A percentile compares a stretch with the other conserved stretches of the same genome.
phyloP scores from a whole-genome alignment of 192 early-diverging fungal genomes.

The Geosiphon pyriformis region DNA sequence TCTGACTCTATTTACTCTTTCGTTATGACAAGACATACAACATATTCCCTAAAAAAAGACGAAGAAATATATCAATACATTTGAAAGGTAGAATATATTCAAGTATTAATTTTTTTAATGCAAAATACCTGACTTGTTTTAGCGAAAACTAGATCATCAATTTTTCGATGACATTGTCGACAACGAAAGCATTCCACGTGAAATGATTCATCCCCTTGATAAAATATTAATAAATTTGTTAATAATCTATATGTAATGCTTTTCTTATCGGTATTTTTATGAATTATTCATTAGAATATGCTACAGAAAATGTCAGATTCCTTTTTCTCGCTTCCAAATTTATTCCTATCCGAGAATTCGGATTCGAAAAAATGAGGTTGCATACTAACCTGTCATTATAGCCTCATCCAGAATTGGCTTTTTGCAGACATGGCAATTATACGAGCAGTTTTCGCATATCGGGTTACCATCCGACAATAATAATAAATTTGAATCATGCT shows the following conservation, averaged over 20 bases:
- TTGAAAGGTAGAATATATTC: neutral
- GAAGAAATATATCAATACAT: slow-evolving; percentile 1
- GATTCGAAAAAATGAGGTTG: neutral
- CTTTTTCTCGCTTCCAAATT: too few relatives aligned
- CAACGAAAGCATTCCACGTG: slow-evolving; percentile 79
- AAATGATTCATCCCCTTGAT: slow-evolving; percentile 65
- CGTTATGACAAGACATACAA: slow-evolving; percentile 66
- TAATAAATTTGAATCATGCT: slow-evolving; percentile 70
- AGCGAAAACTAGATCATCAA: slow-evolving; percentile 73
- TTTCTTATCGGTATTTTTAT: too few relatives aligned
- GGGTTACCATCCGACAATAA: slow-evolving; percentile 75
- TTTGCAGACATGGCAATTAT: slow-evolving; percentile 68
- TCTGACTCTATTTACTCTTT: slow-evolving; percentile 34
- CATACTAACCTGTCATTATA: slow-evolving; percentile 66
- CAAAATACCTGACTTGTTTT: slow-evolving; percentile 62
- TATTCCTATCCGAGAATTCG: too few relatives aligned
- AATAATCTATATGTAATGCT: neutral
- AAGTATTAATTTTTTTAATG: neutral
- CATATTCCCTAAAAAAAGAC: slow-evolving; percentile 54
- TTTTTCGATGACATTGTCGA: slow-evolving; percentile 63
- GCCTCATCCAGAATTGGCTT: slow-evolving; percentile 73
- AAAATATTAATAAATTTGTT: neutral
- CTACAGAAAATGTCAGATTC: neutral
- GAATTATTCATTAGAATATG: neutral
- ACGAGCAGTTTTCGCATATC: slow-evolving; percentile 79